These are phyloP conservation scores for Claviceps paspali DNA, from an alignment of 2,329 filamentous ascomycete genomes.

Conservation along the genomic window DNA sequence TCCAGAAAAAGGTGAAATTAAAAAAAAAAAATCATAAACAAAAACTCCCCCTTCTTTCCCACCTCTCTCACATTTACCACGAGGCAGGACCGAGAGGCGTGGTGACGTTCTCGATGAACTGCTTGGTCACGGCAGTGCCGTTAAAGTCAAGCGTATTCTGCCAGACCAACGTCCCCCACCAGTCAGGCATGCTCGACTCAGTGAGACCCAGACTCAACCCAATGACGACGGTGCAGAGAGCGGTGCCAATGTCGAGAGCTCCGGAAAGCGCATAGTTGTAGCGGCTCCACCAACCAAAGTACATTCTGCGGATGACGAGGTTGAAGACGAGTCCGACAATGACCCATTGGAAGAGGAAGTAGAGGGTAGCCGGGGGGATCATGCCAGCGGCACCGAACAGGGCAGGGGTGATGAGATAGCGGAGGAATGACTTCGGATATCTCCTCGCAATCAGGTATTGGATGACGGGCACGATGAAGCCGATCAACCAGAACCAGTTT, in stretches of 20 bases:
- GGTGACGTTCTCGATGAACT: slow-evolving; percentile 12
- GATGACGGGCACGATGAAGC: slow-evolving; percentile 28
- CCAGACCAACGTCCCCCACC: slow-evolving; percentile 27
- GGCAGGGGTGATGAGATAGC: slow-evolving; percentile 36
- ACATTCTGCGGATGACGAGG: slow-evolving; percentile 32
- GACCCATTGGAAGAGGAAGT: slow-evolving; percentile 39
- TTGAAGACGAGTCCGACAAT: slow-evolving; percentile 42
- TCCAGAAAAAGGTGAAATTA: no score
- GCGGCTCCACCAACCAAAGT: slow-evolving; percentile 37
- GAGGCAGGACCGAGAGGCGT: slow-evolving; percentile 14
- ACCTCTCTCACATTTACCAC: slow-evolving; percentile 9
- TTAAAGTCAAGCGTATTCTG: slow-evolving; percentile 17
- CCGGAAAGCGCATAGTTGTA: slow-evolving; percentile 48
- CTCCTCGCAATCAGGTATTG: slow-evolving; percentile 32
- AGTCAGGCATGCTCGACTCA: slow-evolving; percentile 27
- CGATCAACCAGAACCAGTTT: slow-evolving; percentile 41
- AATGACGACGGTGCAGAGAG: slow-evolving; percentile 39
- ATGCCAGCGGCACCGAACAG: slow-evolving; percentile 34
- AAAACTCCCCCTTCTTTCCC: background rate
- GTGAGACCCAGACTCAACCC: slow-evolving; percentile 31
- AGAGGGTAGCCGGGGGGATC: slow-evolving; percentile 39
- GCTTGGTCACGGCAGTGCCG: slow-evolving; percentile 13
- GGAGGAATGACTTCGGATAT: slow-evolving; percentile 29
- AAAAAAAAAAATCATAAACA: no score
- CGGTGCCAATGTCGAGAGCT: slow-evolving; percentile 42